Evolutionary conservation across 768 basidiomycete genomes (phyloP).

Genomic region (Kwoniella sp.): DNA sequence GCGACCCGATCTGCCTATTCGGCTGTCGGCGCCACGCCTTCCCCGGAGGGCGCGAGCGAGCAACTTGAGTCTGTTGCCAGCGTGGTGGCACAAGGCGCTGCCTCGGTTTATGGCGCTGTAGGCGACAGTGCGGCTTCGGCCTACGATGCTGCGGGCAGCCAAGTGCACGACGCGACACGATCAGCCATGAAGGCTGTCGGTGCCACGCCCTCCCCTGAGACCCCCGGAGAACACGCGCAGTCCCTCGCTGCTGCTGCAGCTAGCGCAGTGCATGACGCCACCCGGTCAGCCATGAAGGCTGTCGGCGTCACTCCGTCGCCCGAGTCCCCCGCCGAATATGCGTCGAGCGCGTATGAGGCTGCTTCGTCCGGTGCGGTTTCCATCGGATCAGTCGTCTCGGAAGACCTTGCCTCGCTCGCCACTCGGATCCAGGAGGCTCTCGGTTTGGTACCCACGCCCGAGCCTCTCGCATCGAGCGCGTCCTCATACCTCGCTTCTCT

Average conservation of each 20-base stretch:
- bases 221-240: conserved; percentile 28
- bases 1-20: conserved; percentile 29
- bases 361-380: conserved; percentile 21
- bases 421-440: conserved; percentile 22
- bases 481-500: conserved; percentile 32
- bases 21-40: conserved; percentile 35
- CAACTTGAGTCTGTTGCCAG: conserved; percentile 29
- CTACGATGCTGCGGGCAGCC: conserved; percentile 18
- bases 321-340: conserved; percentile 18
- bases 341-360: conserved; percentile 19
- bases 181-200: conserved; percentile 28
- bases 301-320: conserved; percentile 28
- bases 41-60: conserved; percentile 32
- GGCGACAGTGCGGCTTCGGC: conserved; percentile 12
- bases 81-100: conserved; percentile 14
- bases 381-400: conserved; percentile 6
- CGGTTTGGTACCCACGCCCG: conserved; percentile 7
- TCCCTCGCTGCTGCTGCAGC: conserved; percentile 16
- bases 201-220: conserved; percentile 35
- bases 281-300: conserved; percentile 2
- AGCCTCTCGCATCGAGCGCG: conserved; percentile 25
- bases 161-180: conserved; percentile 34
- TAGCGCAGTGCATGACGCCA: conserved; percentile 5
- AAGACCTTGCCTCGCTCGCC: conserved; percentile 18
- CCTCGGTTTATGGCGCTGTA: conserved; percentile 19